A percentile compares a stretch with the other conserved stretches of the same genome.
Conservation (phyloP, 164 flowering plant species). For the Tetracentron sinense region DNA sequence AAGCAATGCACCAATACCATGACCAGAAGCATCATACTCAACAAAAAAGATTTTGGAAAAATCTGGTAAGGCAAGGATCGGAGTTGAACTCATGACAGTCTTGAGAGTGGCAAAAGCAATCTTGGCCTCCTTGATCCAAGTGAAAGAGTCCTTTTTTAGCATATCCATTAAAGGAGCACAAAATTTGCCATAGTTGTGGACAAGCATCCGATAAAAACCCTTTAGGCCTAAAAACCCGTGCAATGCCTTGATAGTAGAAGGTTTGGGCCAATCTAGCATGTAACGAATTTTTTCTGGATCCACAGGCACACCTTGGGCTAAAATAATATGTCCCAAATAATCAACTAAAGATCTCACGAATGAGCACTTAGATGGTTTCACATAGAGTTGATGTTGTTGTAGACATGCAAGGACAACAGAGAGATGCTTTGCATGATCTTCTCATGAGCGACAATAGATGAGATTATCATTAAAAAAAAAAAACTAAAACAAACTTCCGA, state of each 20-base stretch:
- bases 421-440: background rate
- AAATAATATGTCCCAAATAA: background rate
- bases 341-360: background rate
- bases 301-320: background rate
- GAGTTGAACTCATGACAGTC: background rate
- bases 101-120: background rate
- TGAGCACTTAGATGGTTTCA: background rate
- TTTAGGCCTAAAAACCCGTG: background rate
- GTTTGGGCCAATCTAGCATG: background rate
- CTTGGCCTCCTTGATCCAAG: background rate
- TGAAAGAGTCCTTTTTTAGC: constrained; percentile 3
- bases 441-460: no score
- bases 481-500: no score
- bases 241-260: background rate
- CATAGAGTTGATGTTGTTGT: background rate
- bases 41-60: background rate
- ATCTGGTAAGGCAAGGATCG: background rate
- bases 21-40: background rate
- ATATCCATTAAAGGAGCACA: background rate
- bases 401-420: background rate
- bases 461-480: no score
- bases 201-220: constrained; percentile 1
- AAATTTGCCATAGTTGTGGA: background rate
- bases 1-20: background rate
- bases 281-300: constrained; percentile 1